A percentile compares a stretch with the other conserved stretches of the same genome.
Conservation (phyloP, 2,329 filamentous ascomycete genomes). For the Parascedosporium putredinis region DNA sequence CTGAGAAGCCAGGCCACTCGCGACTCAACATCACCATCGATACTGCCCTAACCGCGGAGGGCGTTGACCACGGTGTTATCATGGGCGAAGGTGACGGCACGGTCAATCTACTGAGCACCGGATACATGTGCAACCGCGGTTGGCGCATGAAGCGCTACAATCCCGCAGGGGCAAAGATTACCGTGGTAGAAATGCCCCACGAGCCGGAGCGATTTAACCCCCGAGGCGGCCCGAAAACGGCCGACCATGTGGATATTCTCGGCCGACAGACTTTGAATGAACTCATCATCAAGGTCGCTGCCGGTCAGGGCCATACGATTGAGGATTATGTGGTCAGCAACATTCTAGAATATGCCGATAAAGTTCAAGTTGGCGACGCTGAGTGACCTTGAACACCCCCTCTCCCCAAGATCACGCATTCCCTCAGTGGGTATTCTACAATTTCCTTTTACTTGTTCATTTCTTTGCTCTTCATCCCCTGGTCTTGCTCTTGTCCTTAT, state of each 20-base stretch:
- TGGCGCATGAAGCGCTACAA: slow-evolving; percentile 95
- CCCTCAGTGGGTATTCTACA: not conserved
- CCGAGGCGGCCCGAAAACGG: slow-evolving; percentile 57
- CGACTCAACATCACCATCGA: slow-evolving; percentile 67
- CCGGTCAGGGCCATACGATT: slow-evolving; percentile 72
- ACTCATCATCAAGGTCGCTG: slow-evolving; percentile 74
- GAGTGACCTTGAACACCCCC: slow-evolving; percentile 10
- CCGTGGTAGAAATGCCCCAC: slow-evolving; percentile 90
- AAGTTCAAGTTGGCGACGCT: slow-evolving; percentile 72
- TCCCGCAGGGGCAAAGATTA: slow-evolving; percentile 70
- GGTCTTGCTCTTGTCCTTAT: not conserved
- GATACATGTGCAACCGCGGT: slow-evolving; percentile 94
- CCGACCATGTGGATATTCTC: slow-evolving; percentile 94
- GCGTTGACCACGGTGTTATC: slow-evolving; percentile 78
- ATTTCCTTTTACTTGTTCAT: not conserved
- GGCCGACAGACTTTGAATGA: slow-evolving; percentile 85
- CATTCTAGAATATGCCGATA: slow-evolving; percentile 72
- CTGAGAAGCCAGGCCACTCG: slow-evolving; percentile 53
- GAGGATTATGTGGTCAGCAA: slow-evolving; percentile 68
- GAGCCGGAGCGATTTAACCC: slow-evolving; percentile 90
- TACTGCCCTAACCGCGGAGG: slow-evolving; percentile 47
- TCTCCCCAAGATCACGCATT: no score
- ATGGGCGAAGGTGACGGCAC: slow-evolving; percentile 96
- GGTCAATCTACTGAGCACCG: slow-evolving; percentile 80
- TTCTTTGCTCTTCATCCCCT: not conserved